Conservation (phyloP, 805 yeast species). For the Lipomyces kockii region DNA sequence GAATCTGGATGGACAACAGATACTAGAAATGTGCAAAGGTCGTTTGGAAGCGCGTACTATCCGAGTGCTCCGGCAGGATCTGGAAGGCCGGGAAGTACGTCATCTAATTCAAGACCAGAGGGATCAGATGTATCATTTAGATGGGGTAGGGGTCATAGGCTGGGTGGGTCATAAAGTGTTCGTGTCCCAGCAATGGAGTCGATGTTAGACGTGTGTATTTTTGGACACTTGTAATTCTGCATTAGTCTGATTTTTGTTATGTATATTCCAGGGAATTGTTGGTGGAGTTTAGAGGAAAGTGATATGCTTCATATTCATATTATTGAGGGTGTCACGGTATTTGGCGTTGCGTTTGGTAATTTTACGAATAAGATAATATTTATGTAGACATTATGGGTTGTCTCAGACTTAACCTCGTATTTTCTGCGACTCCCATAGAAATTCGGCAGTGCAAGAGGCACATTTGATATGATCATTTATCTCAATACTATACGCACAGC, state of each 20-base stretch:
- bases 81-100: not conserved
- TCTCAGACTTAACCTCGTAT: too few species aligned
- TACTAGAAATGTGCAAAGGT: slow-evolving; percentile 24
- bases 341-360: not conserved
- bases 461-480: too few species aligned
- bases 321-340: not conserved
- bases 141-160: slow-evolving; percentile 26
- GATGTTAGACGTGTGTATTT: not conserved
- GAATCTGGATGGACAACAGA: slow-evolving; percentile 34
- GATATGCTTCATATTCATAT: not conserved
- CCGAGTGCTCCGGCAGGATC: slow-evolving; percentile 14
- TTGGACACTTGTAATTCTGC: not conserved
- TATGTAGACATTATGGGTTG: too few species aligned
- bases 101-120: not conserved
- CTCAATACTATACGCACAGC: too few species aligned
- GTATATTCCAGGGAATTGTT: not conserved
- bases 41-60: slow-evolving; percentile 37
- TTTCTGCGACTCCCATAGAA: too few species aligned
- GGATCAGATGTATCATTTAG: slow-evolving; percentile 8
- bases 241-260: not conserved
- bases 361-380: not conserved
- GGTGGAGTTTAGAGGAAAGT: slow-evolving; percentile 1
- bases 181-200: not conserved
- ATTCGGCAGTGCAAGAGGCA: too few species aligned
- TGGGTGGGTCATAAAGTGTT: slow-evolving; percentile 14